Evolutionary conservation across 768 basidiomycete genomes (phyloP).

Genomic region (Leccinum boreale): DNA sequence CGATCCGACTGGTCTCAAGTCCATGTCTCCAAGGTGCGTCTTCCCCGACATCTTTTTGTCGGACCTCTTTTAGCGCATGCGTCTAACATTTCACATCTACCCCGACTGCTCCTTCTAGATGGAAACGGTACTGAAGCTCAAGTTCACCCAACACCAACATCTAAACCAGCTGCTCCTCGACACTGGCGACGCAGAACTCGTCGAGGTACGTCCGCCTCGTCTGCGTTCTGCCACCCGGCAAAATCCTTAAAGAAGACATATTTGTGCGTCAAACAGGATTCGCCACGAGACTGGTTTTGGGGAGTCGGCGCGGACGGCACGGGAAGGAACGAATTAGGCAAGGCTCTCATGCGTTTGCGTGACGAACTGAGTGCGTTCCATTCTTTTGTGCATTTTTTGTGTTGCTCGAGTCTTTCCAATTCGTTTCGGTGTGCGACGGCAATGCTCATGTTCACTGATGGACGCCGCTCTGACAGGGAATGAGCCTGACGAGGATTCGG

Average conservation of each 20-base stretch:
- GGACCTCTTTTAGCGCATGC: background rate
- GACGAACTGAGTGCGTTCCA: constrained; percentile 43
- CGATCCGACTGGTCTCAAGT: constrained; percentile 64
- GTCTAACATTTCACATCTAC: background rate
- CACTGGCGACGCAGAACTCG: constrained; percentile 61
- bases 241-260: background rate
- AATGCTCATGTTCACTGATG: constrained; percentile 2
- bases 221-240: background rate
- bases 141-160: constrained; percentile 66
- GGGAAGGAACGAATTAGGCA: constrained; percentile 73
- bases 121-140: constrained; percentile 59
- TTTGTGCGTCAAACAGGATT: constrained; percentile 44
- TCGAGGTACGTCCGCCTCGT: constrained; percentile 49
- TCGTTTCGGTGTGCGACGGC: background rate
- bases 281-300: constrained; percentile 75
- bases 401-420: background rate
- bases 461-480: constrained; percentile 6
- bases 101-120: constrained; percentile 39
- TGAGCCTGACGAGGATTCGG: background rate
- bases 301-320: constrained; percentile 63
- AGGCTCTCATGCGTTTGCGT: constrained; percentile 62
- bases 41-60: background rate
- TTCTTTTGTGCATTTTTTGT: background rate
- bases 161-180: constrained; percentile 58
- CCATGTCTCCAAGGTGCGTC: constrained; percentile 56